A percentile compares a stretch with the other conserved stretches of the same genome.
phyloP scores from a whole-genome alignment of 192 early-diverging fungal species.

The Coemansia sp. region DNA sequence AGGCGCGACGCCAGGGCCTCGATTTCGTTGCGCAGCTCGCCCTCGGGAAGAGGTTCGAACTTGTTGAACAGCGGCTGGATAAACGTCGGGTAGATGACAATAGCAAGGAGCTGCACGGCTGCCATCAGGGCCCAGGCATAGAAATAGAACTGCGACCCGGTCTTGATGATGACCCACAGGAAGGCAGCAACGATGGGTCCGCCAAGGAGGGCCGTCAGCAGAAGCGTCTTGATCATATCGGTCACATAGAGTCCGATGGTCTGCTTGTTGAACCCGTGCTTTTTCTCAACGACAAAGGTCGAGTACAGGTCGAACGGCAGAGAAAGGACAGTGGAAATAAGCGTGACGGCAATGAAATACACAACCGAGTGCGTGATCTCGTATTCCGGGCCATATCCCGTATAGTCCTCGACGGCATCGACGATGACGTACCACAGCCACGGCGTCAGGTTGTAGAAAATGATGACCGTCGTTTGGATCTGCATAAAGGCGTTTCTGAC shows the following conservation, averaged over 20 bases:
- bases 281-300: constrained; percentile 93
- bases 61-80: constrained; percentile 99
- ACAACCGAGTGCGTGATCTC: constrained; percentile 84
- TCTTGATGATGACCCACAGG: constrained; percentile 75
- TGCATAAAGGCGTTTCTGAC: constrained; percentile 61
- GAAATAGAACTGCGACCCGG: constrained; percentile 82
- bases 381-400: constrained; percentile 62
- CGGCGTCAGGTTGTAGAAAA: constrained; percentile 71
- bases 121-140: constrained; percentile 91
- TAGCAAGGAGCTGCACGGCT: constrained; percentile 66
- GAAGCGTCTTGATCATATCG: constrained; percentile 72
- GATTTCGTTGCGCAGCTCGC: constrained; percentile 75
- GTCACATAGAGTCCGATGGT: constrained; percentile 74
- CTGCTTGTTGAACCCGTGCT: constrained; percentile 96
- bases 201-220: constrained; percentile 70
- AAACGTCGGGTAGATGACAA: constrained; percentile 86
- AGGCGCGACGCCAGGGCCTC: constrained; percentile 77
- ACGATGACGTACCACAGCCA: constrained; percentile 68
- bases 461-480: constrained; percentile 62
- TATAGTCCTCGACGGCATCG: constrained; percentile 46
- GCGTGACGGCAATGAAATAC: constrained; percentile 62
- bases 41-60: constrained; percentile 79
- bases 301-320: constrained; percentile 82
- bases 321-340: constrained; percentile 61
- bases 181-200: constrained; percentile 76